phyloP scores from a whole-genome alignment of 805 yeast genomes.

The Hagleromyces aurorensis region DNA sequence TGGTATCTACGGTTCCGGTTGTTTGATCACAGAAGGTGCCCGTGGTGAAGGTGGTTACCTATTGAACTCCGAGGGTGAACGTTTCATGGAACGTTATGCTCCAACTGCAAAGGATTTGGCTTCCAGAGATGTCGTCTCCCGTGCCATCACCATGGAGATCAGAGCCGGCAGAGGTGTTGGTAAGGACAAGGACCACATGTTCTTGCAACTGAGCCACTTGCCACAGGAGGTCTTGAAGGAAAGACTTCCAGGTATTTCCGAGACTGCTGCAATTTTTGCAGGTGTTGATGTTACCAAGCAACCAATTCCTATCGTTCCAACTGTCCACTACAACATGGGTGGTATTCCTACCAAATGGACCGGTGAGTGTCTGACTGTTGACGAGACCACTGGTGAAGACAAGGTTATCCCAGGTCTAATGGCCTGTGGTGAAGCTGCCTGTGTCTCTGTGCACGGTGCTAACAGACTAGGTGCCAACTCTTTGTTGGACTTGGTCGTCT shows the following conservation, averaged over 20 bases:
- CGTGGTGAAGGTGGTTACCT: constrained; percentile 99
- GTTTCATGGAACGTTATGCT: constrained; percentile 99
- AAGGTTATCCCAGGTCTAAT: constrained; percentile 83
- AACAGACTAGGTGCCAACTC: constrained; percentile 99
- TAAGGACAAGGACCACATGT: constrained; percentile 90
- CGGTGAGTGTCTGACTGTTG: constrained; percentile 85
- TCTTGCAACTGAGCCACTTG: constrained; percentile 85
- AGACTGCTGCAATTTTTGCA: constrained; percentile 95
- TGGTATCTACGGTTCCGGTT: constrained; percentile 98
- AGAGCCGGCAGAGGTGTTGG: constrained; percentile 99
- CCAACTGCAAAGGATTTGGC: constrained; percentile 98
- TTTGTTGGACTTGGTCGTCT: constrained; percentile 88
- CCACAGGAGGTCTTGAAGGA: constrained; percentile 89
- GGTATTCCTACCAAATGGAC: constrained; percentile 98
- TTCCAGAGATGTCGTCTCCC: constrained; percentile 94
- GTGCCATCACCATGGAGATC: constrained; percentile 98
- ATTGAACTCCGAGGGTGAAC: constrained; percentile 94
- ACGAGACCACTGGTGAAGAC: constrained; percentile 79
- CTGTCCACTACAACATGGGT: constrained; percentile 99
- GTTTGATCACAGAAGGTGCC: constrained; percentile 98
- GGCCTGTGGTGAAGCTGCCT: constrained; percentile 99
- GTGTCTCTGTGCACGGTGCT: constrained; percentile 99
- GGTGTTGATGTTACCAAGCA: constrained; percentile 99
- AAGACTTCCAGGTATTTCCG: constrained; percentile 98
- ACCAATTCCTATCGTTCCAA: constrained; percentile 96